These are phyloP conservation scores for Tetragonia tetragonoides DNA, from an alignment of 148 eudicot species.

Conservation along the genomic window DNA sequence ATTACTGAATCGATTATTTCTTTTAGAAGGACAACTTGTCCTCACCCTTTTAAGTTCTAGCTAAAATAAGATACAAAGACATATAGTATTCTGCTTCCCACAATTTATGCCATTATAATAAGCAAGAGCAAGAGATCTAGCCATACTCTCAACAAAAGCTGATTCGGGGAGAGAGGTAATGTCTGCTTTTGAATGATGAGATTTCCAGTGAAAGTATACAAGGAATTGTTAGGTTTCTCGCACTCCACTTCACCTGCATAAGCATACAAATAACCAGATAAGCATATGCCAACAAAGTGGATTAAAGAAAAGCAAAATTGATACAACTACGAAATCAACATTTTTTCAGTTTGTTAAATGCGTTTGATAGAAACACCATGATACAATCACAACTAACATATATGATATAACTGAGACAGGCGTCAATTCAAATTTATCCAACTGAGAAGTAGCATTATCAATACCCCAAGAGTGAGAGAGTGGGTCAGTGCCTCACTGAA, in stretches of 20 bases:
- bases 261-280: slow-evolving; percentile 11
- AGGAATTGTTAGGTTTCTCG: slow-evolving; percentile 96
- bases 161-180: slow-evolving; percentile 86
- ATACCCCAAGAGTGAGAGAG: neutral
- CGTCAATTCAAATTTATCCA: slow-evolving; percentile 4
- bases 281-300: slow-evolving; percentile 3
- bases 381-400: slow-evolving; percentile 3
- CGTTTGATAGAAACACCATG: neutral
- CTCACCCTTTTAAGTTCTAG: too few relatives aligned
- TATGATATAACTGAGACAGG: neutral
- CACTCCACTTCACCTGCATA: slow-evolving; percentile 88
- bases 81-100: neutral
- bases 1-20: too few relatives aligned
- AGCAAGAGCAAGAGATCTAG: slow-evolving; percentile 11
- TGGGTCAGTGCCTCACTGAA: neutral
- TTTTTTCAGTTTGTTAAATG: neutral
- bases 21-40: too few relatives aligned
- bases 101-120: neutral
- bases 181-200: slow-evolving; percentile 82
- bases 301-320: too few relatives aligned
- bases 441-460: neutral
- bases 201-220: slow-evolving; percentile 96
- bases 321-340: slow-evolving; percentile 7
- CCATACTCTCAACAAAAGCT: slow-evolving; percentile 83
- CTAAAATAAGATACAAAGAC: neutral